These are phyloP conservation scores for Calonectria leucothoes DNA, from an alignment of 2,329 filamentous ascomycete genomes.

Conservation along the genomic window DNA sequence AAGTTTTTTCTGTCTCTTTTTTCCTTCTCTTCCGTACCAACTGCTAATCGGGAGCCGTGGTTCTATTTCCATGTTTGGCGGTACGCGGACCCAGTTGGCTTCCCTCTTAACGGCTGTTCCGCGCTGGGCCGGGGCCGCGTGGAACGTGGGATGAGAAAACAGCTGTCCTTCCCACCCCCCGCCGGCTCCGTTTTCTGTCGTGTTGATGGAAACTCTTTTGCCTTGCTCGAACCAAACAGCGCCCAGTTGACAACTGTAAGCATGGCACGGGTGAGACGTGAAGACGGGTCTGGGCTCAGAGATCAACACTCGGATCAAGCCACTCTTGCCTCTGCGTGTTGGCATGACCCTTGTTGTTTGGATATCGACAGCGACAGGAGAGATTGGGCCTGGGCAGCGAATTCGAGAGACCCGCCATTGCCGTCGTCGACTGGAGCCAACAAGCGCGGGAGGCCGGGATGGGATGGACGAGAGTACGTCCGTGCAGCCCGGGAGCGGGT, in stretches of 20 bases:
- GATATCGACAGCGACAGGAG: background rate
- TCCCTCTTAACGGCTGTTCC: background rate
- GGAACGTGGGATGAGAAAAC: conserved; percentile 15
- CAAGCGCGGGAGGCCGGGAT: conserved; percentile 38
- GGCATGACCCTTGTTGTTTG: conserved; percentile 1
- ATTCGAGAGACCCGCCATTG: conserved; percentile 31
- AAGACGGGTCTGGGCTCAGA: conserved; percentile 10
- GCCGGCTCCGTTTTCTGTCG: conserved; percentile 9
- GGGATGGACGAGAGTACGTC: conserved; percentile 11
- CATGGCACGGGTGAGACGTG: conserved; percentile 5
- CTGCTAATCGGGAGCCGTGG: background rate
- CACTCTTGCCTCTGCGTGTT: conserved; percentile 10
- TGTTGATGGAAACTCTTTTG: background rate
- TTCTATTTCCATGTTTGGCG: conserved; percentile 1
- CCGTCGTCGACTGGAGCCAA: conserved; percentile 34
- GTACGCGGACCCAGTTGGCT: background rate
- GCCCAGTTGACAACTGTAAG: background rate
- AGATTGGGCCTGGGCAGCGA: conserved; percentile 8
- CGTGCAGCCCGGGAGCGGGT: conserved; percentile 16
- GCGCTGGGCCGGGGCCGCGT: conserved; percentile 10
- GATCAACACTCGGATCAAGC: conserved; percentile 21
- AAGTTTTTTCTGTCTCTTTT: background rate
- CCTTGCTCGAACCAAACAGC: background rate
- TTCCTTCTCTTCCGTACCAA: background rate
- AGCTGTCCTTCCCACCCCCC: conserved; percentile 1